Percentiles rank a stretch among this genome's conserved stretches.
Evolutionary conservation across 2,329 filamentous ascomycete species (phyloP).

Genomic region (Huntiella moniliformis): DNA sequence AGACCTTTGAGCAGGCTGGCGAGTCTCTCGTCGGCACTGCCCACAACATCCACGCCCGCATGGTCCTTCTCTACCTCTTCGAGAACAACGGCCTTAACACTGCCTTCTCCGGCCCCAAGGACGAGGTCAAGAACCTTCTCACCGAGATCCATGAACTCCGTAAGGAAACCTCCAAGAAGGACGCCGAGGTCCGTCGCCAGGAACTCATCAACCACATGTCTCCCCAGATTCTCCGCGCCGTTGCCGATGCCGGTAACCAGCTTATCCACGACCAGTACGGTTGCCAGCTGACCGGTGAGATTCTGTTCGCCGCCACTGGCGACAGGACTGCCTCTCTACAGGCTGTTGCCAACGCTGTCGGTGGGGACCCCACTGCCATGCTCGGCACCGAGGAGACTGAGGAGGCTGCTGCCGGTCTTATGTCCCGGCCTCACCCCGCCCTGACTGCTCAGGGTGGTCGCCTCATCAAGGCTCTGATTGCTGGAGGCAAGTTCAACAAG

Average conservation of each 20-base stretch:
- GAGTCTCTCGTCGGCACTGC: conserved; percentile 46
- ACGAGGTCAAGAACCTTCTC: conserved; percentile 38
- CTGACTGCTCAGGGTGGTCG: conserved; percentile 48
- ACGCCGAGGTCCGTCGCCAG: conserved; percentile 51
- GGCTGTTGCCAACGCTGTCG: conserved; percentile 47
- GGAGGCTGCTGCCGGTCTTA: conserved; percentile 11
- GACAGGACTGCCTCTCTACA: conserved; percentile 59
- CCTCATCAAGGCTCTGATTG: conserved; percentile 79
- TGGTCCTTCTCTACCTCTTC: conserved; percentile 64
- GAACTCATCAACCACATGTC: conserved; percentile 63
- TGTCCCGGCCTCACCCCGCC: conserved; percentile 35
- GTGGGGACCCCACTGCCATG: conserved; percentile 29
- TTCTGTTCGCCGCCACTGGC: conserved; percentile 55
- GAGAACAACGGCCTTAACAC: conserved; percentile 46
- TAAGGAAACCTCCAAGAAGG: conserved; percentile 80
- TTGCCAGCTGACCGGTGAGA: conserved; percentile 69
- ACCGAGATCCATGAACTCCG: conserved; percentile 63
- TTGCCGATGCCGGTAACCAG: conserved; percentile 46
- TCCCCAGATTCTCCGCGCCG: conserved; percentile 53
- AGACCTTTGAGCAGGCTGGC: conserved; percentile 40
- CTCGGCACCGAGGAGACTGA: conserved; percentile 19
- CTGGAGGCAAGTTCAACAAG: conserved; percentile 72
- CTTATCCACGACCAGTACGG: conserved; percentile 64
- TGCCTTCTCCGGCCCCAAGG: conserved; percentile 41
- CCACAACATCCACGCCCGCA: conserved; percentile 45